A percentile compares a stretch with the other conserved stretches of the same genome.
These are phyloP conservation scores for Carallia brachiata DNA, from an alignment of 345 rosid genomes.

Conservation along the genomic window DNA sequence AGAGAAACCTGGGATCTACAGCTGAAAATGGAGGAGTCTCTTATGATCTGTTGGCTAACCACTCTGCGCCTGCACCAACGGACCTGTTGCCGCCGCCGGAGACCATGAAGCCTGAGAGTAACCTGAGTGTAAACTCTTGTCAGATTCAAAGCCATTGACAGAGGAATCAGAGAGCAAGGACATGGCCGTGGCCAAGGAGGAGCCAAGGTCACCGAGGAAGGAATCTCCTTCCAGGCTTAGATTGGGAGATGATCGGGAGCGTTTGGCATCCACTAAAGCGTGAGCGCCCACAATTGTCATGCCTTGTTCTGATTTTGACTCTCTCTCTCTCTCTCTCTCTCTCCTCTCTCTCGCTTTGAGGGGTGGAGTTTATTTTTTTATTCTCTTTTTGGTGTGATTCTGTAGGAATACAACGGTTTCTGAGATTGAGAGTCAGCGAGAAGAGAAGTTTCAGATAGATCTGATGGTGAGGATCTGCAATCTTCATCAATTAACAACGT, in stretches of 20 bases:
- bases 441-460: slow-evolving; percentile 92
- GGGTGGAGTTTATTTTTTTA: neutral
- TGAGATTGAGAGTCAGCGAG: slow-evolving; percentile 47
- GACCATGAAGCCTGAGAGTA: slow-evolving; percentile 33
- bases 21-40: slow-evolving; percentile 21
- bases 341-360: neutral
- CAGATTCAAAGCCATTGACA: slow-evolving; percentile 30
- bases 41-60: neutral
- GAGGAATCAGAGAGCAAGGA: slow-evolving; percentile 42
- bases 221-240: slow-evolving; percentile 51
- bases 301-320: neutral
- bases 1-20: slow-evolving; percentile 30
- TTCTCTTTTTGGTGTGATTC: neutral
- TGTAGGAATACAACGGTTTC: slow-evolving; percentile 41
- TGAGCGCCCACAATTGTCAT: slow-evolving; percentile 26
- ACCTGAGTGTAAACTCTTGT: slow-evolving; percentile 13
- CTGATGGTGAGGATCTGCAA: slow-evolving; percentile 67
- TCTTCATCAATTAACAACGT: neutral
- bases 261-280: slow-evolving; percentile 45
- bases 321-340: neutral
- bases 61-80: neutral
- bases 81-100: slow-evolving; percentile 22
- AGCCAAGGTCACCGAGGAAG: slow-evolving; percentile 48
- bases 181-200: slow-evolving; percentile 43
- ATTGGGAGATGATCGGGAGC: slow-evolving; percentile 51